phyloP scores from a whole-genome alignment of 768 basidiomycete genomes.

The Serendipita sp. region DNA sequence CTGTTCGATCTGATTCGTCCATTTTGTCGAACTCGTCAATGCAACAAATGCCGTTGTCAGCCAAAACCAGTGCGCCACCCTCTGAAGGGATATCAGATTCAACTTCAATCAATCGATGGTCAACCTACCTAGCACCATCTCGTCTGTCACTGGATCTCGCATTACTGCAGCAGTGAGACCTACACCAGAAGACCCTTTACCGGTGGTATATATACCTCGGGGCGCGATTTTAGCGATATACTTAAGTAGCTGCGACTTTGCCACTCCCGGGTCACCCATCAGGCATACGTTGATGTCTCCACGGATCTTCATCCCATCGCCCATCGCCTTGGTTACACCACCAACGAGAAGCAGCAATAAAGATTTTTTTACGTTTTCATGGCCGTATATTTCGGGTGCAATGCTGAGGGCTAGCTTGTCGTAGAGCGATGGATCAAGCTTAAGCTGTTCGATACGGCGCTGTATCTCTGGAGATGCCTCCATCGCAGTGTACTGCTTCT shows the following conservation, averaged over 20 bases:
- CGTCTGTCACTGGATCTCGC: constrained; percentile 97
- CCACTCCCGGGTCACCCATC: constrained; percentile 99
- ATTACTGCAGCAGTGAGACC: constrained; percentile 98
- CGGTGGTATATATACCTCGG: constrained; percentile 94
- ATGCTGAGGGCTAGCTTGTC: constrained; percentile 80
- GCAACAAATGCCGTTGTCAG: constrained; percentile 98
- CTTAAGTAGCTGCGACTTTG: constrained; percentile 92
- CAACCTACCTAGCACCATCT: constrained; percentile 88
- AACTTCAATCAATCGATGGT: neutral
- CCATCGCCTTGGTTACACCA: constrained; percentile 87
- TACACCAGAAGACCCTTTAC: constrained; percentile 95
- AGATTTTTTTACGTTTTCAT: constrained; percentile 94
- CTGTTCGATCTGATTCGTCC: constrained; percentile 94
- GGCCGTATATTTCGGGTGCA: constrained; percentile 97
- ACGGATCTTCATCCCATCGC: constrained; percentile 97
- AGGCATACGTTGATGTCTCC: constrained; percentile 95
- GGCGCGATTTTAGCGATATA: constrained; percentile 98
- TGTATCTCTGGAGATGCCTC: constrained; percentile 77
- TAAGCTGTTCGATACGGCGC: constrained; percentile 47
- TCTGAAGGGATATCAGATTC: constrained; percentile 32
- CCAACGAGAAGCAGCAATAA: constrained; percentile 83
- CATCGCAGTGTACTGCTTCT: constrained; percentile 95
- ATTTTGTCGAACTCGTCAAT: constrained; percentile 99
- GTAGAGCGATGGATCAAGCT: constrained; percentile 66
- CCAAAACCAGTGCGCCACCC: constrained; percentile 97